Evolutionary conservation across 768 basidiomycete genomes (phyloP).

Genomic region (Gloeophyllum trabeum): DNA sequence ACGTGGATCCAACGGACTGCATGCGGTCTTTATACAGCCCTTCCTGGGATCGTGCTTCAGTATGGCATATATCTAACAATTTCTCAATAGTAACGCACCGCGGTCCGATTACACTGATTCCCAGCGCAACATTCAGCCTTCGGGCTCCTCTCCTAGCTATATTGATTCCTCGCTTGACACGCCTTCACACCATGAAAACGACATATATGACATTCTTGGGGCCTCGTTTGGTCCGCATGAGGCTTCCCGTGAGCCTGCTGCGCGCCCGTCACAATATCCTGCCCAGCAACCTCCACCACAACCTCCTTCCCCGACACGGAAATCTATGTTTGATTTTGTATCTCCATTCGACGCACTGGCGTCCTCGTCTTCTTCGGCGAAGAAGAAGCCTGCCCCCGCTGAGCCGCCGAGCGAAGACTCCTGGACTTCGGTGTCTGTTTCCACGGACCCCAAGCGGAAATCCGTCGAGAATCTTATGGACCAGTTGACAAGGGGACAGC

Average conservation of each 20-base stretch:
- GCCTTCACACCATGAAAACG: constrained; percentile 1
- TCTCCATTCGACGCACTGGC: constrained; percentile 76
- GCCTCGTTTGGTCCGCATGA: neutral
- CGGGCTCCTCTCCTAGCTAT: neutral
- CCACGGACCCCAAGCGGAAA: constrained; percentile 57
- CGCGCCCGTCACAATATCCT: constrained; percentile 5
- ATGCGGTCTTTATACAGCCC: too few relatives aligned
- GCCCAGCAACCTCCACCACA: constrained; percentile 11
- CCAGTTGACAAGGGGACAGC: constrained; percentile 44
- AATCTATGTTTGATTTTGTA: constrained; percentile 78
- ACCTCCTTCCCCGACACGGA: constrained; percentile 57
- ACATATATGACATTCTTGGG: neutral
- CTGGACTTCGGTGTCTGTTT: constrained; percentile 28
- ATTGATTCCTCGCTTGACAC: neutral
- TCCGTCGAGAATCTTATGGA: constrained; percentile 79
- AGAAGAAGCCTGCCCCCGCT: constrained; percentile 61
- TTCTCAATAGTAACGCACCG: too few relatives aligned
- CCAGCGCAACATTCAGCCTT: too few relatives aligned
- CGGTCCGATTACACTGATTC: too few relatives aligned
- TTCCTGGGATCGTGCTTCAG: too few relatives aligned
- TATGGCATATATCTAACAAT: too few relatives aligned
- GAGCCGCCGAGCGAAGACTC: constrained; percentile 42
- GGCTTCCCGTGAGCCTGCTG: constrained; percentile 3
- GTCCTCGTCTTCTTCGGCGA: constrained; percentile 30
- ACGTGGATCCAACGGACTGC: too few relatives aligned